These are phyloP conservation scores for Sclerotinia borealis DNA, from an alignment of 2,329 filamentous ascomycete species.

Conservation along the genomic window DNA sequence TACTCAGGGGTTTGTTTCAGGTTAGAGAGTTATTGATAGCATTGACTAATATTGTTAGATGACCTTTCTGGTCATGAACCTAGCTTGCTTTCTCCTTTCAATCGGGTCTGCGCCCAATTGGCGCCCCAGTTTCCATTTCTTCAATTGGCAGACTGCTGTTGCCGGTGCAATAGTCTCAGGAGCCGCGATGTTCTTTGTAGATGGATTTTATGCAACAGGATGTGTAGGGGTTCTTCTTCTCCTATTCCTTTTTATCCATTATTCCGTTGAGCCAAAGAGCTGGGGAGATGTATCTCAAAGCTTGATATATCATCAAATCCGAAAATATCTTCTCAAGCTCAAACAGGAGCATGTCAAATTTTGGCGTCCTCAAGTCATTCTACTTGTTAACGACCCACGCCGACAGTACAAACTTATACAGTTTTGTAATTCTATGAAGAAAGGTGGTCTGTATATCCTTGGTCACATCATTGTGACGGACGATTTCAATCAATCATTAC, in stretches of 20 bases:
- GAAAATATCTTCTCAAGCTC: conserved; percentile 79
- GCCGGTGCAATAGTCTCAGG: conserved; percentile 70
- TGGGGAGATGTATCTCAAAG: conserved; percentile 91
- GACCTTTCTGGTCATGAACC: conserved; percentile 84
- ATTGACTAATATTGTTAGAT: conserved; percentile 43
- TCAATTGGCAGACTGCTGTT: conserved; percentile 78
- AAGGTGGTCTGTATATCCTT: conserved; percentile 73
- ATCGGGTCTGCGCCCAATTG: conserved; percentile 87
- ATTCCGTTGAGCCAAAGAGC: conserved; percentile 74
- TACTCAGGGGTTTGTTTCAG: neutral
- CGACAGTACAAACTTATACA: conserved; percentile 77
- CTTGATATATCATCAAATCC: conserved; percentile 80
- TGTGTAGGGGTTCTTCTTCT: conserved; percentile 68
- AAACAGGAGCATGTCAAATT: conserved; percentile 89
- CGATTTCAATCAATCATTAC: conserved; percentile 71
- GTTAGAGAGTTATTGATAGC: neutral
- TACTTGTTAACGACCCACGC: conserved; percentile 78
- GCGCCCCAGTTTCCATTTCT: conserved; percentile 80
- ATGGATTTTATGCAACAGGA: conserved; percentile 70
- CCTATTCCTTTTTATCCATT: conserved; percentile 82
- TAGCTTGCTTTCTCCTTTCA: conserved; percentile 81
- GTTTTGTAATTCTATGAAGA: conserved; percentile 88
- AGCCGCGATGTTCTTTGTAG: conserved; percentile 83
- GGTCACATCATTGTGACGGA: conserved; percentile 83
- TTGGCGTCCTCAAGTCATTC: conserved; percentile 81